phyloP scores from a whole-genome alignment of 2,329 filamentous ascomycete genomes.

The Fusarium annulatum region DNA sequence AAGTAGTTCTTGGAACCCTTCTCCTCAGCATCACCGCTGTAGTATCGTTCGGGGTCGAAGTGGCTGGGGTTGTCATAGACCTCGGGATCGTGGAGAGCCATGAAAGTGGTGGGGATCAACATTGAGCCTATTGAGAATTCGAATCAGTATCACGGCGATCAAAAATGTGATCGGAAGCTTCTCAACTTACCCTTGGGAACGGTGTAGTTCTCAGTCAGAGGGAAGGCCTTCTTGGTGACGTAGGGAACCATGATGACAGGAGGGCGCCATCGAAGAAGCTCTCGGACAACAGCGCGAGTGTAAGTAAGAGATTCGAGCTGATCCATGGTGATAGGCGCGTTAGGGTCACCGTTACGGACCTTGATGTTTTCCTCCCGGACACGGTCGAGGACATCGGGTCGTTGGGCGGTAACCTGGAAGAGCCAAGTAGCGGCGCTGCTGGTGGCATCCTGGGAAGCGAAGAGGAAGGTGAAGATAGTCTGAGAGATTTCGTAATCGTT shows the following conservation, averaged over 20 bases:
- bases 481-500: constrained; percentile 91
- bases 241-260: constrained; percentile 98
- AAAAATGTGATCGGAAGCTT: background rate
- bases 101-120: constrained; percentile 92
- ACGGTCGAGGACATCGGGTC: constrained; percentile 90
- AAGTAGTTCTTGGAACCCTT: constrained; percentile 93
- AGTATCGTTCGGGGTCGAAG: constrained; percentile 93
- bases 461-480: constrained; percentile 95
- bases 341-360: constrained; percentile 78
- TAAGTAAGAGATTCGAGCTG: constrained; percentile 89
- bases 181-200: constrained; percentile 78
- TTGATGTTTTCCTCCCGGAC: constrained; percentile 90
- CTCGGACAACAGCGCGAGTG: constrained; percentile 90
- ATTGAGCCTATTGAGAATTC: constrained; percentile 72
- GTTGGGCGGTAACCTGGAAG: constrained; percentile 93
- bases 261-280: constrained; percentile 92
- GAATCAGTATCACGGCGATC: constrained; percentile 28
- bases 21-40: constrained; percentile 87
- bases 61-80: constrained; percentile 90
- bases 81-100: constrained; percentile 90
- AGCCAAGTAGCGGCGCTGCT: constrained; percentile 94
- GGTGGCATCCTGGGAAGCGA: constrained; percentile 97
- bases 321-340: constrained; percentile 80
- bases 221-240: constrained; percentile 93
- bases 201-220: constrained; percentile 88